These are phyloP conservation scores for Pezizomycotina sp. DNA, from an alignment of 2,329 filamentous ascomycete species.

Conservation along the genomic window DNA sequence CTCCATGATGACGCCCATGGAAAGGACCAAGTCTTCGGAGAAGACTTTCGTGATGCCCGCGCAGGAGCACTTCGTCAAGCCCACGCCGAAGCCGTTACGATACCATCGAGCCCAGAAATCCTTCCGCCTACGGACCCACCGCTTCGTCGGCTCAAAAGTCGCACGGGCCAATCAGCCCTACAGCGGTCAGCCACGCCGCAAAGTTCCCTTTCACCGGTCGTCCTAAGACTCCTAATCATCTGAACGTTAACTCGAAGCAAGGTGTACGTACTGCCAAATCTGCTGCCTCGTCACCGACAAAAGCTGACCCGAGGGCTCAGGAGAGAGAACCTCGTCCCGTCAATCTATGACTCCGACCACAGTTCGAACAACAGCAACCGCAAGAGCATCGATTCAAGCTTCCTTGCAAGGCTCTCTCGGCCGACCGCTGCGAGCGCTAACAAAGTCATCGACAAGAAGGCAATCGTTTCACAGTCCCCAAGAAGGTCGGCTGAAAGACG, in stretches of 20 bases:
- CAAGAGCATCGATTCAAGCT: constrained; percentile 13
- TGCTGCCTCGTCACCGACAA: constrained; percentile 12
- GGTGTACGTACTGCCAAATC: constrained; percentile 13
- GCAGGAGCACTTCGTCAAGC: constrained; percentile 1
- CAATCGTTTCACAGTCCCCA: constrained; percentile 13
- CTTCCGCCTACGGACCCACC: constrained; percentile 6
- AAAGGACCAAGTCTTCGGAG: not conserved
- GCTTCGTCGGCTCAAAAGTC: constrained; percentile 9
- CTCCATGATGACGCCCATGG: not conserved
- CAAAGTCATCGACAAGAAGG: constrained; percentile 16
- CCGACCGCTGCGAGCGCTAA: constrained; percentile 15
- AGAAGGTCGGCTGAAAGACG: constrained; percentile 13
- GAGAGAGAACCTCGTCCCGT: constrained; percentile 1
- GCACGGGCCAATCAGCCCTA: no score
- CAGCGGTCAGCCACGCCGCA: no score
- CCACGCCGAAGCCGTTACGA: constrained; percentile 6
- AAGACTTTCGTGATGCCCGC: no score
- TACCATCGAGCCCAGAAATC: constrained; percentile 9
- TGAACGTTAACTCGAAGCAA: constrained; percentile 10
- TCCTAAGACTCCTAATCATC: constrained; percentile 12
- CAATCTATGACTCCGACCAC: constrained; percentile 17
- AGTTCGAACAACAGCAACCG: constrained; percentile 14
- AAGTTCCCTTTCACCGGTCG: not conserved
- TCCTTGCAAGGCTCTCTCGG: constrained; percentile 15
- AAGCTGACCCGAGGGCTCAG: constrained; percentile 13